Evolutionary conservation across 805 yeast species (phyloP), one percentile per base, ranked within the genome.

Genomic region (Priceomyces medius): DNA sequence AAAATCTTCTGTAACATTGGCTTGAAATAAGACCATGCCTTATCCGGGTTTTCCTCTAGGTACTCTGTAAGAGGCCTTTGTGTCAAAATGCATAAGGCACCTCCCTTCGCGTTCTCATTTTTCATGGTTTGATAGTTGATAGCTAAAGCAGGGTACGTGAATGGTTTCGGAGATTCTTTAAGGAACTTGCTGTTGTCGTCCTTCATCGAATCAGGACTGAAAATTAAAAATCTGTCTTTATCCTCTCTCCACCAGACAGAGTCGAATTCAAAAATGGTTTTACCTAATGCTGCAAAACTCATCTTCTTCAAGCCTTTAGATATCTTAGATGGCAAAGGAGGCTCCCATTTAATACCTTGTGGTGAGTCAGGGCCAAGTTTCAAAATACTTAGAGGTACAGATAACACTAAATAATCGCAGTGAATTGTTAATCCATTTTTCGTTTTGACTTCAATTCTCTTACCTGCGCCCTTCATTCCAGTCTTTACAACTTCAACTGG

Each of bases 331-430:
- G 64, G 65, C 16, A 61, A 49, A 9, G 47, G 41, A 20, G 66
- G 58, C 37, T 44, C 38, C 68, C 66, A 55, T 24, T 56, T 58
- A 20, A 84, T 76, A 13, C 73, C 73, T 4, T 82, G 81, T 8
- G 59, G 56, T n/a, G 54, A 46, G 4, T 43, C 34, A 2, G 54
- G 45, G 0, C 64, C 59, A 3, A 77, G 51, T 42, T 76, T 77
- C 27, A 88, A 63, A 3, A 85, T 73, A 26, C 90, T 84, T 46
- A 84, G 84, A 0, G 97, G 96, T 4, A 86, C 79, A 0, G 96
- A 81, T 5, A 87, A 84, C 10, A 89, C 71, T 20, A 79, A 66
- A 54, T 79, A 83, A 35, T 85, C 80, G 21, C 80, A 71, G 2
- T 49, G 47, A 24, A 68, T 59, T 4, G 33, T 45, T 2, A 46